Percentiles rank a stretch among this genome's conserved stretches.
phyloP scores from a whole-genome alignment of 345 rosid species.

The Brassica nigra region DNA sequence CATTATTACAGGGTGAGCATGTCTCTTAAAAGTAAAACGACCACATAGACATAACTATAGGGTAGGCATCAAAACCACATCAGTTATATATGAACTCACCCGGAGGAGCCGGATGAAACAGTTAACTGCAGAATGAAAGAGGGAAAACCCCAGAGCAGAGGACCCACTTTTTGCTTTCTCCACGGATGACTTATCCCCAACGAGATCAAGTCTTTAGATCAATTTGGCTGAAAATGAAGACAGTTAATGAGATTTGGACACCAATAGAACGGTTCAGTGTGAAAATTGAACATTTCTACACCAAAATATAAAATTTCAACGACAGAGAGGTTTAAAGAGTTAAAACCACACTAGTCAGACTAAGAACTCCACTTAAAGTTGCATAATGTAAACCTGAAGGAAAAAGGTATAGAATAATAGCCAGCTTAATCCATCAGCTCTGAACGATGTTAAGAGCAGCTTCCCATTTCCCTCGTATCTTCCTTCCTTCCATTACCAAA shows the following conservation, averaged over 20 bases:
- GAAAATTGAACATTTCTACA: constrained; percentile 3
- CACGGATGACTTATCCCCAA: constrained; percentile 53
- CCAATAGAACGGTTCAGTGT: not conserved
- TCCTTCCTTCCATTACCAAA: constrained; percentile 59
- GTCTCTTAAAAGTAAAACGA: not conserved
- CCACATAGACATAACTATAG: not conserved
- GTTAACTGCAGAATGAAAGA: constrained; percentile 88
- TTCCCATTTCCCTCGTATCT: constrained; percentile 87
- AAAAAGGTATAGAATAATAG: not conserved
- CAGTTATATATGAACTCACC: constrained; percentile 54
- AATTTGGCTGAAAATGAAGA: constrained; percentile 56
- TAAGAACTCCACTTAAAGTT: constrained; percentile 5
- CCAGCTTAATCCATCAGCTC: not conserved
- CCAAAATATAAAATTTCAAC: not conserved
- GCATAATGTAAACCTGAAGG: not conserved
- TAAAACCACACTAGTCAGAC: constrained; percentile 3
- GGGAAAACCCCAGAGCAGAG: constrained; percentile 58
- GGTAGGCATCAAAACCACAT: not conserved
- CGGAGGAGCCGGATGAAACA: constrained; percentile 56
- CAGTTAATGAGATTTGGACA: not conserved
- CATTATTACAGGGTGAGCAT: constrained; percentile 24
- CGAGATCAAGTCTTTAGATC: constrained; percentile 73
- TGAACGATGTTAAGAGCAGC: constrained; percentile 63
- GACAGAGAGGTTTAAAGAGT: not conserved
- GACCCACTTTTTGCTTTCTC: constrained; percentile 91